Percentiles rank a stretch among this genome's conserved stretches.
Evolutionary conservation across 306 rosid species (phyloP).

Genomic region (Gynostemma pentaphyllum): DNA sequence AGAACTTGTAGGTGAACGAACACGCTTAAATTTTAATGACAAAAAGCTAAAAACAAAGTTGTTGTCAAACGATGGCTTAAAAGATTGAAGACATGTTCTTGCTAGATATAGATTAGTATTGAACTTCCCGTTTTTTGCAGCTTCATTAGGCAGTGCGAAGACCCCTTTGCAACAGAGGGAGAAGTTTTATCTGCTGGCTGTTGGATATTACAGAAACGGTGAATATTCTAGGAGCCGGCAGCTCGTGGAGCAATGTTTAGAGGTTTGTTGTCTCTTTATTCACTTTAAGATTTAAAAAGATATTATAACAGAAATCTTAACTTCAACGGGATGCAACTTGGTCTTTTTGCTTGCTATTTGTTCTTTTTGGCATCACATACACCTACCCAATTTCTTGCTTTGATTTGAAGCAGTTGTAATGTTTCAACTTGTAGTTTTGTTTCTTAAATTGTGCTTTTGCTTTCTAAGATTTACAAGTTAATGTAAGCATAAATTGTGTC

Average conservation of each 20-base stretch:
- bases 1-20: too few relatives aligned
- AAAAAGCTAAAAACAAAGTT: too few relatives aligned
- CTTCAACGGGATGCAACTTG: neutral
- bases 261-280: conserved; percentile 27
- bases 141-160: conserved; percentile 40
- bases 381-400: neutral
- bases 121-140: conserved; percentile 22
- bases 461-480: neutral
- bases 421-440: neutral
- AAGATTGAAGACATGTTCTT: too few relatives aligned
- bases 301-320: neutral
- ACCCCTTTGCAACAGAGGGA: conserved; percentile 63
- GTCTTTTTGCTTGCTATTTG: neutral
- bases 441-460: neutral
- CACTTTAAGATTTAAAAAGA: neutral
- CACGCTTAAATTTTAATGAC: too few relatives aligned
- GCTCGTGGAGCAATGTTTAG: conserved; percentile 54
- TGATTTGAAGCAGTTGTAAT: neutral
- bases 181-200: conserved; percentile 79
- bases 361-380: neutral
- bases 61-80: too few relatives aligned
- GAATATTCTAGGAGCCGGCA: conserved; percentile 69
- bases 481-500: conserved; percentile 1
- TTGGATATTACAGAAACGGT: conserved; percentile 55
- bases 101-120: neutral